Evolutionary conservation across 495 filamentous ascomycete species (phyloP).

Genomic region (Aspergillus nanangensis): DNA sequence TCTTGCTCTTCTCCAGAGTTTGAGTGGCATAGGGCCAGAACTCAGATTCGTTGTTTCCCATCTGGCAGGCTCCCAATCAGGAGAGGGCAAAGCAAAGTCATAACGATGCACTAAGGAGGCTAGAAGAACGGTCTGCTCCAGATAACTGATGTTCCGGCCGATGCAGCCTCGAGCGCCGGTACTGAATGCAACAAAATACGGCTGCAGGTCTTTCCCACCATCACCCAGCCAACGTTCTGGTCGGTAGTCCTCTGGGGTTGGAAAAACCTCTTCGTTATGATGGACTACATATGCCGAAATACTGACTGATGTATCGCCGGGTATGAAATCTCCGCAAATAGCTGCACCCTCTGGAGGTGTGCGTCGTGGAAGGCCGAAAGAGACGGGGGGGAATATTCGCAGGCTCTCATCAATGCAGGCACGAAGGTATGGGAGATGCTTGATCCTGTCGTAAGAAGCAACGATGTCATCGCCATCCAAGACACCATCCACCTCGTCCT

Average conservation of each 20-base stretch:
- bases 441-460: conserved; percentile 41
- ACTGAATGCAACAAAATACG: conserved; percentile 39
- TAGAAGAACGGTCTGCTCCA: conserved; percentile 40
- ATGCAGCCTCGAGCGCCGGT: conserved; percentile 39
- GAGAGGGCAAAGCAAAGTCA: conserved; percentile 34
- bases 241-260: conserved; percentile 24
- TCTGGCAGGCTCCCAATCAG: conserved; percentile 31
- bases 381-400: conserved; percentile 36
- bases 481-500: conserved; percentile 51
- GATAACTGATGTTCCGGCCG: conserved; percentile 39
- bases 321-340: conserved; percentile 34
- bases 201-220: conserved; percentile 35
- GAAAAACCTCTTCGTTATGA: conserved; percentile 25
- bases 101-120: conserved; percentile 41
- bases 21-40: conserved; percentile 34
- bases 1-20: conserved; percentile 36
- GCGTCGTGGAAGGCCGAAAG: conserved; percentile 30
- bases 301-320: conserved; percentile 28
- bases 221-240: conserved; percentile 35
- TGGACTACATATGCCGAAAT: conserved; percentile 29
- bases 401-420: conserved; percentile 46
- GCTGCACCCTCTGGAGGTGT: conserved; percentile 31
- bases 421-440: conserved; percentile 37
- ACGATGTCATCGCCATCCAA: conserved; percentile 35
- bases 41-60: conserved; percentile 39